A percentile compares a stretch with the other conserved stretches of the same genome.
Conservation (phyloP, 352 stramenopile genomes). For the Phytophthora capsici region DNA sequence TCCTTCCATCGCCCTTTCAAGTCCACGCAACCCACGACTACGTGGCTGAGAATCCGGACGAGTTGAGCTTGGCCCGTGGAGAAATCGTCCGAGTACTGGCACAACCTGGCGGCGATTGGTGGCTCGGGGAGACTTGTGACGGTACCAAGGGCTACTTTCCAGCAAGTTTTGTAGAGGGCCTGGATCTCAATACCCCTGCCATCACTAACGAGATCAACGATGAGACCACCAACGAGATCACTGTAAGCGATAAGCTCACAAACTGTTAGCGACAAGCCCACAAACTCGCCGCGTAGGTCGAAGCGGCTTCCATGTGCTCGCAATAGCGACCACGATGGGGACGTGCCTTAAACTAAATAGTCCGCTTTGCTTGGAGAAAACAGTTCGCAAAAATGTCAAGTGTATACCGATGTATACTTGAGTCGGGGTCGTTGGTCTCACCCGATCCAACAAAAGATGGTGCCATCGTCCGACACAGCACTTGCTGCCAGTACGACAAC, state of each 20-base stretch:
- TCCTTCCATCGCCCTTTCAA: not conserved
- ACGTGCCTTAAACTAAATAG: too few relatives aligned
- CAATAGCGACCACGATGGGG: too few relatives aligned
- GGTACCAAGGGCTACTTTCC: slow-evolving; percentile 68
- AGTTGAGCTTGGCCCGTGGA: slow-evolving; percentile 54
- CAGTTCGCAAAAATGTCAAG: too few relatives aligned
- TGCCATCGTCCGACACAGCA: slow-evolving; percentile 19
- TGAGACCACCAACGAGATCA: not conserved
- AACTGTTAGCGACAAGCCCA: too few relatives aligned
- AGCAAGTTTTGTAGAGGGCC: slow-evolving; percentile 48
- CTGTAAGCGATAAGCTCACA: slow-evolving; percentile 8
- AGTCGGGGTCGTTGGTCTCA: not conserved
- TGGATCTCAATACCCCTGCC: slow-evolving; percentile 8
- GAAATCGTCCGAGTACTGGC: slow-evolving; percentile 68
- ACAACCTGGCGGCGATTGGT: slow-evolving; percentile 60
- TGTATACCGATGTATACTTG: too few relatives aligned
- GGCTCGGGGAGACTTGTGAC: slow-evolving; percentile 68
- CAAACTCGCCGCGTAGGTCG: too few relatives aligned
- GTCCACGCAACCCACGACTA: slow-evolving; percentile 14
- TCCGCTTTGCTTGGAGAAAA: too few relatives aligned
- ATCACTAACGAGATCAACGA: not conserved
- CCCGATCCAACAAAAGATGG: too few relatives aligned
- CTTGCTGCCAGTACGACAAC: slow-evolving; percentile 30
- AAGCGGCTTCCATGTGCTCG: too few relatives aligned
- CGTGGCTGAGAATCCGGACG: slow-evolving; percentile 42